Base-by-base conservation (phyloP, 345 rosid genomes). In the Pseudoturritis turrita region DNA sequence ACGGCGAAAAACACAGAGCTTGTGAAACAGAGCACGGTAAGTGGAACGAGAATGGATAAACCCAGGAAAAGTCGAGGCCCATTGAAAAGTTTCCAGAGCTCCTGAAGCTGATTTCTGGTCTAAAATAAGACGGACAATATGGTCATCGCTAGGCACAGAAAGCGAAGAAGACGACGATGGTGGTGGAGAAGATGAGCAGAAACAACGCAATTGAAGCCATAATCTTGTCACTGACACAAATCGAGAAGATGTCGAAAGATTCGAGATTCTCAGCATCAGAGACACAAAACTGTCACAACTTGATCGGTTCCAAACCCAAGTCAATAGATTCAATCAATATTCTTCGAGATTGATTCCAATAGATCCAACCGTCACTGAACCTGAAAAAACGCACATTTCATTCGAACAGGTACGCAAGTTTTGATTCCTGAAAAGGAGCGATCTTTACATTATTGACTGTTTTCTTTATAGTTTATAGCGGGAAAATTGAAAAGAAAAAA, bases 21-120 rank as follows among this genome's bases (percentile, higher is more conserved):
- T 87, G 25, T 79, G 78, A 22, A 87, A 25, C 22, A 94, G 76
- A 76, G 91, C 91, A 21, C 90, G 84, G 75, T 89, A 94, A 41
- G 98, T 94, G 62, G 92, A 81, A 28, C 82, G 97, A 39, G 97
- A 85, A 54, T 89, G 97, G 52, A 62, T 61, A 81, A 88, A 94
- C 41, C 78, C 80, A 46, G 96, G 83, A 41, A 90, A 56, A 23
- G 58, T 79, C 8, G 91, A 77, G 3, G 90, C 97, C 98, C 96
- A 94, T 58, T 64, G 74, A 80, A 94, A 90, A 29, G 98, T 89
- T 52, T 83, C 72, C 14, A 89, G 69, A 39, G 91, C 90, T 79
- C 77, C 77, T 26, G 82, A 58, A 4, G 92, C 73, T 56, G 97
- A 74, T 36, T 82, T 92, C 73, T 89, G 94, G 67, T 94, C 96